Conservation (phyloP, 2,329 filamentous ascomycete species). For the Xylariaceae sp. region DNA sequence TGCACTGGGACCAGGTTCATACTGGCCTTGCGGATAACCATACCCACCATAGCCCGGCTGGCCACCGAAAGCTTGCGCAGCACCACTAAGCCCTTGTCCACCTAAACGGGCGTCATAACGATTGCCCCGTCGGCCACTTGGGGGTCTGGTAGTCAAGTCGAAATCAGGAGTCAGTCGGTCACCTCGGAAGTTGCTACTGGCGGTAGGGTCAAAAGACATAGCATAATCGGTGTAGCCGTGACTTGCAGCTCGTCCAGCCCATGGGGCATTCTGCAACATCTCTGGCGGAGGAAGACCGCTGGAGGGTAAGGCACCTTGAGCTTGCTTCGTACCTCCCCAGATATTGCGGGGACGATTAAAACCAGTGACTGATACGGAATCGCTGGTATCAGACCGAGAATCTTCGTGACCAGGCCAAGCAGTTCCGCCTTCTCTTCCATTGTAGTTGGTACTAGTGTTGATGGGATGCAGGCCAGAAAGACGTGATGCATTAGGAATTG, state of each 20-base stretch:
- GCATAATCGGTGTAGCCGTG: slow-evolving; percentile 50
- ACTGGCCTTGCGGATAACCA: slow-evolving; percentile 42
- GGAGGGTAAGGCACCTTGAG: slow-evolving; percentile 33
- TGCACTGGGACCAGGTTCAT: slow-evolving; percentile 45
- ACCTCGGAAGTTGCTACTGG: slow-evolving; percentile 49
- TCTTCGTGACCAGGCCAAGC: slow-evolving; percentile 63
- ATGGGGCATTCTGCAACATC: slow-evolving; percentile 49
- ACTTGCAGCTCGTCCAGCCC: slow-evolving; percentile 52
- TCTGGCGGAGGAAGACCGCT: slow-evolving; percentile 43
- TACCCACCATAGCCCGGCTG: slow-evolving; percentile 45
- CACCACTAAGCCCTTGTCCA: slow-evolving; percentile 36
- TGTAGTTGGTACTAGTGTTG: slow-evolving; percentile 45
- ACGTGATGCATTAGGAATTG: slow-evolving; percentile 42
- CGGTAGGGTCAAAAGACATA: slow-evolving; percentile 41
- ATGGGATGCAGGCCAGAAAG: slow-evolving; percentile 28
- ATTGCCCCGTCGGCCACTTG: slow-evolving; percentile 51
- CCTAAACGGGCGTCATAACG: slow-evolving; percentile 52
- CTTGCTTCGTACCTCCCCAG: slow-evolving; percentile 58
- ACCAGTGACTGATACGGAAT: slow-evolving; percentile 56
- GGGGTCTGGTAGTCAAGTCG: slow-evolving; percentile 53
- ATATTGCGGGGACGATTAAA: slow-evolving; percentile 62
- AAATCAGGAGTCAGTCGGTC: slow-evolving; percentile 57
- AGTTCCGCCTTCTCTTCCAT: slow-evolving; percentile 47
- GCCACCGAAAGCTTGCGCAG: slow-evolving; percentile 40
- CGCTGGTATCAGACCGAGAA: slow-evolving; percentile 61